Evolutionary conservation across 192 early-diverging fungal genomes (phyloP).

Genomic region (Entomortierella beljakovae): DNA sequence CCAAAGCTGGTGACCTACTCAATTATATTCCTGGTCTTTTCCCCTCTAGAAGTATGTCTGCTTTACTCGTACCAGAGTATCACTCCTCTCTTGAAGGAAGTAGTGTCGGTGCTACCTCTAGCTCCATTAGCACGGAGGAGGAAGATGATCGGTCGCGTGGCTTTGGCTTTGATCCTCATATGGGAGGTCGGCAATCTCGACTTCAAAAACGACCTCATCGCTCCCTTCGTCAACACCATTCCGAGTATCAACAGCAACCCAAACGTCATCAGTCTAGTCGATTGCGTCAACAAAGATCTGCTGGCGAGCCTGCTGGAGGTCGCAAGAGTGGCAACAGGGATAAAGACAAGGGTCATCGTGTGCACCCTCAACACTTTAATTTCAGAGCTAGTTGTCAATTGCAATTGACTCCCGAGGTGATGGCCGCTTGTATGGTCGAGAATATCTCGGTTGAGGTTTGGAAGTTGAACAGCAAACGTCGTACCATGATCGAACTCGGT

Average conservation of each 20-base stretch:
- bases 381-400: slow-evolving; percentile 27
- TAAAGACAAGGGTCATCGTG: too few species aligned
- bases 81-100: slow-evolving; percentile 17
- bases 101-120: background rate
- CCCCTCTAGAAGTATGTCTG: slow-evolving; percentile 31
- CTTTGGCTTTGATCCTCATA: background rate
- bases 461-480: slow-evolving; percentile 49
- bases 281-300: background rate
- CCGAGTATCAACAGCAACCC: background rate
- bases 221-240: background rate
- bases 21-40: slow-evolving; percentile 30
- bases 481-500: slow-evolving; percentile 48
- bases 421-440: slow-evolving; percentile 51
- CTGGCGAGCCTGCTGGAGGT: too few species aligned
- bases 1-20: slow-evolving; percentile 23
- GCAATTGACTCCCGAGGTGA: slow-evolving; percentile 40
- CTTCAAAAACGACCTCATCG: slow-evolving; percentile 30
- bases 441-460: slow-evolving; percentile 52
- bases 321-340: background rate
- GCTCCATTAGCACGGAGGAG: slow-evolving; percentile 3
- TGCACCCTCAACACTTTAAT: slow-evolving; percentile 45
- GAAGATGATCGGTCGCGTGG: background rate
- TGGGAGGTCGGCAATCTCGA: slow-evolving; percentile 34
- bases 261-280: slow-evolving; percentile 2
- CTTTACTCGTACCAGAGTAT: slow-evolving; percentile 31